Evolutionary conservation across 1,139 yeast species (phyloP).

Genomic region (Magnusiomyces sp.): DNA sequence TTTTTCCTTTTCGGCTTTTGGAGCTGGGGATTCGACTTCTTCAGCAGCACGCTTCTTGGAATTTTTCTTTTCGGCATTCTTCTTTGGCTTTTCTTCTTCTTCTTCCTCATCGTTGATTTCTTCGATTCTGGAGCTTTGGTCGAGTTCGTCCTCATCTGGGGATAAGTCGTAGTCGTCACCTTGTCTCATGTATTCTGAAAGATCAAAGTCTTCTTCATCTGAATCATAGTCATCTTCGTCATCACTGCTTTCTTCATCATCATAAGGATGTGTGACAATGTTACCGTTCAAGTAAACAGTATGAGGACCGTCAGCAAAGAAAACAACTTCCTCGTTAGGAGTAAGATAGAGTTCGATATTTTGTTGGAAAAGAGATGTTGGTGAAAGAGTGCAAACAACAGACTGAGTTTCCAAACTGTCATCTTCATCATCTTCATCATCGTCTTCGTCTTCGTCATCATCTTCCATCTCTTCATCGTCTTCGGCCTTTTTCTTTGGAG

Average conservation of each 20-base stretch:
- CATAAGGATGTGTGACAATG: conserved; percentile 91
- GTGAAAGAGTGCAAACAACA: conserved; percentile 84
- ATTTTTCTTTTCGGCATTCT: conserved; percentile 26
- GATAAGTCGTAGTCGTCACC: conserved; percentile 79
- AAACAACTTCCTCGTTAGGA: conserved; percentile 90
- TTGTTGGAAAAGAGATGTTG: conserved; percentile 74
- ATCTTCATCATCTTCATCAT: conserved; percentile 49
- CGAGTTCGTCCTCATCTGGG: conserved; percentile 85
- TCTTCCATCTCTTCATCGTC: conserved; percentile 27
- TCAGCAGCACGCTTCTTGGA: conserved; percentile 40
- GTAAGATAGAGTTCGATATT: conserved; percentile 79
- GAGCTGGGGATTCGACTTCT: conserved; percentile 21
- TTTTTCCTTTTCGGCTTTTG: conserved; percentile 31
- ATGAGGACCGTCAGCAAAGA: conserved; percentile 93
- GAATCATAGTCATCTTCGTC: conserved; percentile 40
- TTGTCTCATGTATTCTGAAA: background rate
- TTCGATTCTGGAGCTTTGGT: conserved; percentile 23
- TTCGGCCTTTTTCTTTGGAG: conserved; percentile 22
- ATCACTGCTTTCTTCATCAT: conserved; percentile 50
- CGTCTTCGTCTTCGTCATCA: conserved; percentile 38
- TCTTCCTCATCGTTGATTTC: conserved; percentile 33
- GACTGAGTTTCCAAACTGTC: conserved; percentile 57
- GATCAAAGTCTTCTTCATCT: conserved; percentile 39
- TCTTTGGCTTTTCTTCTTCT: conserved; percentile 38
- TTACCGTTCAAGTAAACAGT: conserved; percentile 90